phyloP scores from a whole-genome alignment of 208 protist species.

The Acanthamoeba culbertsoni region DNA sequence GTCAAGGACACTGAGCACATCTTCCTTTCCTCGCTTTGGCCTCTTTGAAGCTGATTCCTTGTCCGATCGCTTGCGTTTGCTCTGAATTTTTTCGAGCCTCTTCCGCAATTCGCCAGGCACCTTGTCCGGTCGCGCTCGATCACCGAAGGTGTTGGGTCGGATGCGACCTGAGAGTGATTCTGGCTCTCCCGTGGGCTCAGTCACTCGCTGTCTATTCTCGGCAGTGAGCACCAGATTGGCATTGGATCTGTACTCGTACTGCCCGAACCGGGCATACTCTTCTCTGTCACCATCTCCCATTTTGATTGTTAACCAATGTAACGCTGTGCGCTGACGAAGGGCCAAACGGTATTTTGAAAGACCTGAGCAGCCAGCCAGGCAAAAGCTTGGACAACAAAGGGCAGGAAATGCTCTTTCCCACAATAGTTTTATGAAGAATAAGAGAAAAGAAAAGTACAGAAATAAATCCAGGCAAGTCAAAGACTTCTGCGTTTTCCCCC shows the following conservation, averaged over 20 bases:
- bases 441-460: no score
- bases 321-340: conserved; percentile 27
- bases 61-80: conserved; percentile 7
- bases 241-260: conserved; percentile 61
- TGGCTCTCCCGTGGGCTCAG: conserved; percentile 75
- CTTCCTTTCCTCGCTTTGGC: not conserved
- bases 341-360: not conserved
- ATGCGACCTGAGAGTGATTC: conserved; percentile 61
- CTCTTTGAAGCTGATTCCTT: not conserved
- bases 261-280: conserved; percentile 20
- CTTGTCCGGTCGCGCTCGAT: conserved; percentile 17
- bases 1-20: conserved; percentile 43
- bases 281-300: not conserved
- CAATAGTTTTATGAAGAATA: not conserved
- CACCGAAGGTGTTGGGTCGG: conserved; percentile 10
- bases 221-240: conserved; percentile 77
- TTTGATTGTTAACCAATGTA: not conserved
- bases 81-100: conserved; percentile 31
- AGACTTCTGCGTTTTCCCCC: no score
- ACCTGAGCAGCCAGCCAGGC: not conserved
- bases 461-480: no score
- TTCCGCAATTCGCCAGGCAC: conserved; percentile 9
- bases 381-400: not conserved
- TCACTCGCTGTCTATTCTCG: conserved; percentile 51
- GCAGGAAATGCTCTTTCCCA: not conserved